Base-by-base conservation (phyloP, 192 early-diverging fungal genomes). In the Geranomyces variabilis region DNA sequence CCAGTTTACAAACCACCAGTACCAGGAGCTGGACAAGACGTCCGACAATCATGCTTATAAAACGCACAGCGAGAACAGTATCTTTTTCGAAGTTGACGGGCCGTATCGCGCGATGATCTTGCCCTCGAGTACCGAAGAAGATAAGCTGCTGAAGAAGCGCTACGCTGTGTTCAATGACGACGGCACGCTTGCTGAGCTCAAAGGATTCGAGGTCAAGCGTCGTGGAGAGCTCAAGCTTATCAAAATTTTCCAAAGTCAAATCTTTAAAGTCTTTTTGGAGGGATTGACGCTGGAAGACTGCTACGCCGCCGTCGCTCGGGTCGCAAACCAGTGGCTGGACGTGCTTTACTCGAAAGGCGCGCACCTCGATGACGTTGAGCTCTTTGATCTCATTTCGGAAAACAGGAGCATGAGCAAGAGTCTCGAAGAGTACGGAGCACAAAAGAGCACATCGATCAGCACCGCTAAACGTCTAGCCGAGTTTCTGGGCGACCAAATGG, bases 21-120 rank as follows among this genome's bases (percentile, higher is more conserved):
- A 97, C 77, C 94, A 97, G 75, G 85, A 90, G 26, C 57, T 85
- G 24, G 55, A 51, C 0, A 78, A 81, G 56, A 75, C 85, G 43
- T 41, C 36, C 36, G 86, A 92, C 28, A 83, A 79, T 1, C 76
- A 81, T 51, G 75, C 85, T 43, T 97, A 96, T 73, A 56, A 76
- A 19, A 84, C 81, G 13, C 88, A 83, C 41, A 90, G 88, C 65
- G 97, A 99, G 66, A 99, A 99, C 84, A 90, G 88, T 79, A 99
- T 99, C 51, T 97, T 99, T 69, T 99, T 99, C 65, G 97, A 99
- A 77, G 96, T 98, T 28, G 96, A 99, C 69, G 97, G 97, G 10
- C 97, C 97, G 26, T 99, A 99, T 76, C 89, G 91, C 44, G 96
- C 96, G 24, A 99, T 99, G 97, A 94, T 99, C 60, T 73, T 99